Evolutionary conservation across 345 rosid species (phyloP), one percentile per base, ranked within the genome.

Genomic region (Bretschneidera sinensis): DNA sequence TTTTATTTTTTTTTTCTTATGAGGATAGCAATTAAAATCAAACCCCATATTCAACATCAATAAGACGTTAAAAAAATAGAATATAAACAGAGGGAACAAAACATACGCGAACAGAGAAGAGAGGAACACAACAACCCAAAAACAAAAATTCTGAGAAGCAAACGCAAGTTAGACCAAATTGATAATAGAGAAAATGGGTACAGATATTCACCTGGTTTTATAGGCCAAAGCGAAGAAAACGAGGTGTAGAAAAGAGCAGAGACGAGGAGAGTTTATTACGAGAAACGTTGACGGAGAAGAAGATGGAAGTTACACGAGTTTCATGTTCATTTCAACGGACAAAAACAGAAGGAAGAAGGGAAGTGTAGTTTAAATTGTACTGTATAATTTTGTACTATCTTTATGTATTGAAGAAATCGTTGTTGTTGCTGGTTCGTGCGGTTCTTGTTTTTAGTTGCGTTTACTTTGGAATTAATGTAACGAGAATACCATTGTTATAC

Each of bases 201-300:
- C 45, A 14, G 45, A 59, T 35, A 34, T 19, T 43, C 10, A 62
- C 65, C 66, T 67, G 17, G 16, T 35, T 72, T 57, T 61, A 70
- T 64, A 73, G 62, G 45, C 25, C 28, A 31, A 17, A 16, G 78
- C 79, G 83, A 65, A 24, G 71, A 71, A 61, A 57, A 50, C 80
- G 71, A 75, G 74, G 71, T 31, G 24, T 34, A 52, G 65, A 47
- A 62, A 1, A 47, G 20, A 16, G 52, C 6, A 53, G 21, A 25
- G 35, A 22, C 11, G 28, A 17, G 22, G 43, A 53, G 69, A 55
- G 75, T 60, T 66, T 57, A 69, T 48, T 22, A 22, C 65, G 15
- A 39, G 45, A 39, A 39, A 48, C 66, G 73, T 63, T 51, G 79
- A 65, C 82, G 84, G 78, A 75, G 75, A 73, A 61, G 83, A 60